Evolutionary conservation across 169 alveolate species (phyloP).

Genomic region (Plasmodium gallinaceum): DNA sequence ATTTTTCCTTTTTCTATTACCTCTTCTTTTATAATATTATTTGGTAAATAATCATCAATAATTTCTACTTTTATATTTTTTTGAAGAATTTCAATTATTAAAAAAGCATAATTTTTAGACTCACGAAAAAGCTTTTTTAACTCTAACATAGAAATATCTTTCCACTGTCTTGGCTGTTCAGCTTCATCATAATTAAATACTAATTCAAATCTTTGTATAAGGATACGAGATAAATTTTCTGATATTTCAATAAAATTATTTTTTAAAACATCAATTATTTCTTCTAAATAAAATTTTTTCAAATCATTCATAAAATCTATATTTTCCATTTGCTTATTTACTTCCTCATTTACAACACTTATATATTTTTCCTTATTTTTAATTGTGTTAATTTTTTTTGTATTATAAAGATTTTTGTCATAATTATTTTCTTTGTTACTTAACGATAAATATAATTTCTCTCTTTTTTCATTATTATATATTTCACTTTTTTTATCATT

Average conservation of each 20-base stretch:
- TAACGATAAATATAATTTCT: neutral
- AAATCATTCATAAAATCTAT: conserved; percentile 10
- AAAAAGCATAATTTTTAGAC: conserved; percentile 68
- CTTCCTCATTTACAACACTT: conserved; percentile 43
- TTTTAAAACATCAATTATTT: conserved; percentile 57
- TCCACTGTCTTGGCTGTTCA: conserved; percentile 79
- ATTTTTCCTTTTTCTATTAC: conserved; percentile 58
- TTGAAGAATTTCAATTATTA: conserved; percentile 67
- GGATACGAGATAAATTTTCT: conserved; percentile 36
- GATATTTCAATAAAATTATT: conserved; percentile 63
- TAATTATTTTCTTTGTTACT: neutral
- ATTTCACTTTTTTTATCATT: neutral
- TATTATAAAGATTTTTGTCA: conserved; percentile 2
- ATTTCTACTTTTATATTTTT: conserved; percentile 65
- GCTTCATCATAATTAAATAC: conserved; percentile 77
- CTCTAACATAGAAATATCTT: conserved; percentile 56
- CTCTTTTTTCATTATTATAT: neutral
- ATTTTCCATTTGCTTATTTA: conserved; percentile 25
- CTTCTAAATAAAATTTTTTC: conserved; percentile 41
- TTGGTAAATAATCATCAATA: conserved; percentile 65
- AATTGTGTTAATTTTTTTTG: conserved; percentile 36
- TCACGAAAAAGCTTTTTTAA: conserved; percentile 57
- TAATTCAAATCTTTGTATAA: conserved; percentile 68
- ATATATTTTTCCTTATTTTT: conserved; percentile 43
- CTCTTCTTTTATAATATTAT: conserved; percentile 61